Percentiles rank a stretch among this genome's conserved stretches.
Conservation (phyloP, 306 rosid species). For the Trichosanthes truncata region DNA sequence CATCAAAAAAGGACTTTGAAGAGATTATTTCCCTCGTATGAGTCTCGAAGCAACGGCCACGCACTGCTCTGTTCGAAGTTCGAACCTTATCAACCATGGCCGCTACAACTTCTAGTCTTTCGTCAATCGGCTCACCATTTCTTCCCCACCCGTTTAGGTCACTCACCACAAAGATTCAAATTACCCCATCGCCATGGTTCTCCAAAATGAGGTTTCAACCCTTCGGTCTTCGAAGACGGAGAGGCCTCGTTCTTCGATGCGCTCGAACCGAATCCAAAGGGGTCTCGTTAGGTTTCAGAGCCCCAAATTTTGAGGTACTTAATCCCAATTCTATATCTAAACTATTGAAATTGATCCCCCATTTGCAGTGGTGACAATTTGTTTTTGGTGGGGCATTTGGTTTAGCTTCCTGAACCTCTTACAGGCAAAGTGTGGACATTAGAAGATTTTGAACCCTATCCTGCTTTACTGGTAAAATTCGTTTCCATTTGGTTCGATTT, state of each 20-base stretch:
- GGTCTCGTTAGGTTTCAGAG: slow-evolving; percentile 59
- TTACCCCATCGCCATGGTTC: slow-evolving; percentile 20
- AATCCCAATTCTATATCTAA: not conserved
- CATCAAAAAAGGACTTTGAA: not conserved
- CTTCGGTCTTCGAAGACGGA: slow-evolving; percentile 21
- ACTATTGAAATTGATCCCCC: not conserved
- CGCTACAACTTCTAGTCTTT: slow-evolving; percentile 10
- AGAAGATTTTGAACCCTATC: slow-evolving; percentile 80
- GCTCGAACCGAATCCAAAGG: slow-evolving; percentile 54
- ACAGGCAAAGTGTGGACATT: slow-evolving; percentile 75
- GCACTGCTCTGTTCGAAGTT: not conserved
- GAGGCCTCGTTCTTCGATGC: slow-evolving; percentile 40
- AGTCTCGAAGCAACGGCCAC: not conserved
- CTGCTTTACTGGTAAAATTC: slow-evolving; percentile 66
- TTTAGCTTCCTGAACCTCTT: slow-evolving; percentile 84
- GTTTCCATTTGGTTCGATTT: not conserved
- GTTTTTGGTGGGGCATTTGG: slow-evolving; percentile 7
- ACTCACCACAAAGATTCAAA: slow-evolving; percentile 7
- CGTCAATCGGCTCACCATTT: slow-evolving; percentile 18
- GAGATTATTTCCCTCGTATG: not conserved
- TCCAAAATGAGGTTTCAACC: slow-evolving; percentile 31
- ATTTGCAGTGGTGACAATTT: not conserved
- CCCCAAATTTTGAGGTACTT: slow-evolving; percentile 73
- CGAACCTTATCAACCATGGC: slow-evolving; percentile 20
- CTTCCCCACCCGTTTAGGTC: slow-evolving; percentile 16